Conservation (phyloP, 192 early-diverging fungal species). For the Obelidium mucronatum region DNA sequence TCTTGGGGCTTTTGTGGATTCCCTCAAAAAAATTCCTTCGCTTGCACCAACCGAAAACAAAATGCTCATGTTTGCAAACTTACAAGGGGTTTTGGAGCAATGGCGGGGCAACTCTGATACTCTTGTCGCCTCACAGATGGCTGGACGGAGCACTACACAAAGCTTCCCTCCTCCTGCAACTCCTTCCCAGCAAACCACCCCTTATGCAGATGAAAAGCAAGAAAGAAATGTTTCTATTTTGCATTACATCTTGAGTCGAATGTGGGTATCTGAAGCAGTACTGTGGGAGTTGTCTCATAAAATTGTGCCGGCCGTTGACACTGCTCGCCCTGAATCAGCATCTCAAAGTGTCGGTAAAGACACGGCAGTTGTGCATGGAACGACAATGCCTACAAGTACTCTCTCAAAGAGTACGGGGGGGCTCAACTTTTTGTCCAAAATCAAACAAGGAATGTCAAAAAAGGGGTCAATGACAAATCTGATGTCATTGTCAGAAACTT, state of each 20-base stretch:
- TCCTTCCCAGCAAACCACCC: not conserved
- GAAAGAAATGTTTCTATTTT: conserved; percentile 11
- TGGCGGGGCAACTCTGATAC: not conserved
- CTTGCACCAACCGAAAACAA: not conserved
- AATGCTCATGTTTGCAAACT: not conserved
- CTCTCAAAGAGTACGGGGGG: not conserved
- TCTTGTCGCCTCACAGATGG: not conserved
- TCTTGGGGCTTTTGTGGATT: conserved; percentile 19
- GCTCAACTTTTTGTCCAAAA: not conserved
- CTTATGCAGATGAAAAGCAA: conserved; percentile 7
- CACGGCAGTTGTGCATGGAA: not conserved
- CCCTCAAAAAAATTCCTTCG: not conserved
- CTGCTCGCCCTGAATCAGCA: not conserved
- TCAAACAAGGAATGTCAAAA: not conserved
- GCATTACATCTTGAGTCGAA: conserved; percentile 26
- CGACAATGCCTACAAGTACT: not conserved
- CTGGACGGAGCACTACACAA: not conserved
- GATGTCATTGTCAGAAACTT: not conserved
- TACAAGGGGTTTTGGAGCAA: conserved; percentile 22
- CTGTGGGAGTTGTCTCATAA: conserved; percentile 9
- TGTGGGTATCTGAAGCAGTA: conserved; percentile 21
- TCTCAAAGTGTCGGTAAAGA: too few relatives aligned
- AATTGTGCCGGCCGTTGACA: not conserved
- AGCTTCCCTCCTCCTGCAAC: not conserved
- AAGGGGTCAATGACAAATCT: not conserved